A percentile compares a stretch with the other conserved stretches of the same genome.
Conservation (phyloP, 495 filamentous ascomycete species). For the Penicillium cosmopolitanum region DNA sequence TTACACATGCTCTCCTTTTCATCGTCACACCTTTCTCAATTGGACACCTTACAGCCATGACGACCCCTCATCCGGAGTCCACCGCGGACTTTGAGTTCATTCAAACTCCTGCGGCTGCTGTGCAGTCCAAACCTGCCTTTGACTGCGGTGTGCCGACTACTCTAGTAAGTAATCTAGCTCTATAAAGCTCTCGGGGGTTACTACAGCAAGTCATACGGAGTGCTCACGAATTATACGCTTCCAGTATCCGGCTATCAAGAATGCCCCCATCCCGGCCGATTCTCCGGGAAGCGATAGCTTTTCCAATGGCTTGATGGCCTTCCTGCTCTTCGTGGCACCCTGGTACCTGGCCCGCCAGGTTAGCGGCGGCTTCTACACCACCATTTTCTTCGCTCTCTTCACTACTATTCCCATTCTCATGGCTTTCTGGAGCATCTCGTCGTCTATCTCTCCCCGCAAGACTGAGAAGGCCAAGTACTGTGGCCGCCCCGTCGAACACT, state of each 20-base stretch:
- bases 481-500: conserved; percentile 80
- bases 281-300: conserved; percentile 61
- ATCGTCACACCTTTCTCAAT: conserved; percentile 28
- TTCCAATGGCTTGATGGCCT: conserved; percentile 58
- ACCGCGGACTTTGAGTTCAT: conserved; percentile 71
- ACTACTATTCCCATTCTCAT: conserved; percentile 60
- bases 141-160: conserved; percentile 36
- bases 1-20: conserved; percentile 30
- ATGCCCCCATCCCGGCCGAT: conserved; percentile 67
- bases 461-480: conserved; percentile 65
- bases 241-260: conserved; percentile 66
- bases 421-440: conserved; percentile 62
- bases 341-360: conserved; percentile 58
- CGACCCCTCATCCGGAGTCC: conserved; percentile 53
- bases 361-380: conserved; percentile 59
- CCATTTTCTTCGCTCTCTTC: conserved; percentile 60
- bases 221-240: conserved; percentile 10
- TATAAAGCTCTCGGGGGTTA: conserved; percentile 6
- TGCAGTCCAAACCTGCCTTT: conserved; percentile 41
- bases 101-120: conserved; percentile 60
- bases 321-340: conserved; percentile 53
- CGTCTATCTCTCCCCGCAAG: conserved; percentile 60
- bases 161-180: conserved; percentile 24
- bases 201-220: not conserved
- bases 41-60: conserved; percentile 41